phyloP scores from a whole-genome alignment of 176 grass and related monocot genomes.

The Aegilops longissima region DNA sequence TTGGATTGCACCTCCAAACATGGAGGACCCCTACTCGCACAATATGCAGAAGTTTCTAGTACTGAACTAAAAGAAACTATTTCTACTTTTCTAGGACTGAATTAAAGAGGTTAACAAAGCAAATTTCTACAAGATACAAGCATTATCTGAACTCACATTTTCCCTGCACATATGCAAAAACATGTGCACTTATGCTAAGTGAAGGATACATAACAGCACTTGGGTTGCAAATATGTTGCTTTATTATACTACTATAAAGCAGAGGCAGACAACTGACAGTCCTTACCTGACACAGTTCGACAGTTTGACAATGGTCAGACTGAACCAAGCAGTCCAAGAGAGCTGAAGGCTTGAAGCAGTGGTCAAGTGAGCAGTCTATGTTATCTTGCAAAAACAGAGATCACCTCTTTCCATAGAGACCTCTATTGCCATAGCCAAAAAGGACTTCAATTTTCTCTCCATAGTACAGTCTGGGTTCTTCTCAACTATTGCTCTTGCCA shows the following conservation, averaged over 20 bases:
- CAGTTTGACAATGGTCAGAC: constrained; percentile 55
- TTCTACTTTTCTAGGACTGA: too few species aligned
- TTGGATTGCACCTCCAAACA: not conserved
- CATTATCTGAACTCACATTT: not conserved
- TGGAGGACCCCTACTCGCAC: constrained; percentile 40
- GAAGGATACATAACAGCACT: too few species aligned
- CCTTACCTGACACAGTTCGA: constrained; percentile 66
- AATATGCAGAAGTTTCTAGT: constrained; percentile 27
- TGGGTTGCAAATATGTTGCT: too few species aligned
- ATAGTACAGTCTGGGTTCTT: not conserved
- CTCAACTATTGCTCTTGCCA: not conserved
- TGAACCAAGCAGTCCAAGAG: constrained; percentile 54
- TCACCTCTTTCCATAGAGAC: not conserved
- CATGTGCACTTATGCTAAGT: too few species aligned
- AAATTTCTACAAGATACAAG: not conserved
- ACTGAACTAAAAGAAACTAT: too few species aligned
- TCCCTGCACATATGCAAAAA: not conserved
- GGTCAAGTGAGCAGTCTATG: constrained; percentile 24
- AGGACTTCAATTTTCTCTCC: not conserved
- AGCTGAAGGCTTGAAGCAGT: constrained; percentile 54
- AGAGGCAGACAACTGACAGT: too few species aligned
- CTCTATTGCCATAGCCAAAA: not conserved
- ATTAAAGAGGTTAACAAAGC: too few species aligned
- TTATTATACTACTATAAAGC: too few species aligned
- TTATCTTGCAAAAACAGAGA: constrained; percentile 42